Evolutionary conservation across 139 green algal species (phyloP), one percentile per base, ranked within the genome.

Genomic region (Gonium pectorale): DNA sequence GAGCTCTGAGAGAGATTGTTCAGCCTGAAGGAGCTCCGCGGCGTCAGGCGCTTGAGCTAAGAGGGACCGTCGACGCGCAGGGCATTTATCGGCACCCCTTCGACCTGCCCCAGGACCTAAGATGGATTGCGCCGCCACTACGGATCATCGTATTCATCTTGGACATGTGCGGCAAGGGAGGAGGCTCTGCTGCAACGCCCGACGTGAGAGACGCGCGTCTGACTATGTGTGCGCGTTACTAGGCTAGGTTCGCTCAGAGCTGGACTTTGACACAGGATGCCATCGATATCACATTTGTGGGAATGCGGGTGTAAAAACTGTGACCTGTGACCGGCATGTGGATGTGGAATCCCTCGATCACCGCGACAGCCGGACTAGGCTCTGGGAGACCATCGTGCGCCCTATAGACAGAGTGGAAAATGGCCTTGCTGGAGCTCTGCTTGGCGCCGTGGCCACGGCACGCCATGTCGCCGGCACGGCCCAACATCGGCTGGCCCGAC

Each of bases 121-220:
- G 75, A 9, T 82, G 75, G 75, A 60, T 26, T 13, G 75, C 75
- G 21, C 75, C 75, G 38, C 22, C 27, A 3, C 38, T 71, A 4
- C 43, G 44, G 44, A 2, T 60, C 7, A 13, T 82, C 17, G 35
- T 82, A 2, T 71, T 82, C 40, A 82, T 82, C 13, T n/a, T 71
- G 1, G 43, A 82, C 29, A 82, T 82, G 75, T 82, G 75, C 41
- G 46, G 60, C 35, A 82, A 82, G 41, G 75, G 75, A 7, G 56
- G 56, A 56, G 75, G 75, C n/a, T 17, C 41, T 3, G 75, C 56
- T 8, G 41, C 73, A n/a, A 69, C 7, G 44, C 54, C n/a, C 5
- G 26, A 69, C 37, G 73, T 81, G 19, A 46, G 6, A 38, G 29
- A 26, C 37, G 22, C 5, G 26, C 29, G 22, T 33, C 27, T 22